phyloP scores from a whole-genome alignment of 495 filamentous ascomycete species.

The Hypoxylon subgilvum region DNA sequence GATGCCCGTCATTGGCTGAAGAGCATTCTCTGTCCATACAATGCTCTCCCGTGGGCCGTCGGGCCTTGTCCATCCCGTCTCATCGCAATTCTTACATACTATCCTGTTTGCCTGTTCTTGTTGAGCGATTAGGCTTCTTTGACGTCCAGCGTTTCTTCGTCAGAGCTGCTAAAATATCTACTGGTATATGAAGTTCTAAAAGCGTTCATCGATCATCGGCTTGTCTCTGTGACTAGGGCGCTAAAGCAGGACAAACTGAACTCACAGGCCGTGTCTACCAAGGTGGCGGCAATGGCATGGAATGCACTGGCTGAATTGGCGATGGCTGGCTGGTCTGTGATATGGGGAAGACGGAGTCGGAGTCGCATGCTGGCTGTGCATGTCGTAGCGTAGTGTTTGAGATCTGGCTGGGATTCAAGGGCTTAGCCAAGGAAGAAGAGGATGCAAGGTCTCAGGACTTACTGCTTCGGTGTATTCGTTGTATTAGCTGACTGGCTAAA shows the following conservation, averaged over 20 bases:
- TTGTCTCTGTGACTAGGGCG: conserved; percentile 23
- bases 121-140: no score
- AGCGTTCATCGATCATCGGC: background rate
- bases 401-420: conserved; percentile 31
- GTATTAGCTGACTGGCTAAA: conserved; percentile 8
- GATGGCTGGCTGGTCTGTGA: conserved; percentile 30
- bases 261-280: conserved; percentile 5
- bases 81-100: no score
- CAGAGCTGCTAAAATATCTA: background rate
- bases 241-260: conserved; percentile 38
- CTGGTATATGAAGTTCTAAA: background rate
- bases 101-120: no score
- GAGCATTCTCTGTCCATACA: background rate
- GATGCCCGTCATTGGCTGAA: conserved; percentile 10
- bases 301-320: conserved; percentile 27
- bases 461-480: conserved; percentile 1
- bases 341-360: conserved; percentile 38
- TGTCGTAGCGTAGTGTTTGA: conserved; percentile 39
- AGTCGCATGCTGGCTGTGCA: conserved; percentile 31
- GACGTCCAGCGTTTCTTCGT: background rate
- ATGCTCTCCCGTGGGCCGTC: conserved; percentile 4
- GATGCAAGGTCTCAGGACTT: conserved; percentile 18
- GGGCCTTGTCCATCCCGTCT: background rate
- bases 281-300: conserved; percentile 35
- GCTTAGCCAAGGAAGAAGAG: conserved; percentile 28